Percentiles rank a stretch among this genome's conserved stretches.
Conservation (phyloP, 2,329 filamentous ascomycete species). For the Colletotrichum cordylinicola region DNA sequence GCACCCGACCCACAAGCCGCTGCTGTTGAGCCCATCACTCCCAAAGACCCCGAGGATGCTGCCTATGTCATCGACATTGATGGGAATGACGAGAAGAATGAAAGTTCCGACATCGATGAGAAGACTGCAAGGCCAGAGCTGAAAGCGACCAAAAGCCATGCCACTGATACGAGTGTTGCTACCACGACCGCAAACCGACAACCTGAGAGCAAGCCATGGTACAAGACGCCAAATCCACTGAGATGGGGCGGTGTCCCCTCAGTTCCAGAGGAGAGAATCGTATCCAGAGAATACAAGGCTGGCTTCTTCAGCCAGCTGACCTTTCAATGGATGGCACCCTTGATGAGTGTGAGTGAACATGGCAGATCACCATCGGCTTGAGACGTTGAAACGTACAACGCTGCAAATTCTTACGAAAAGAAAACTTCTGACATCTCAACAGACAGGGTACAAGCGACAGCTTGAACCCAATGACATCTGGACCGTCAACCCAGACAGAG, state of each 20-base stretch:
- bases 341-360: conserved; percentile 73
- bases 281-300: conserved; percentile 75
- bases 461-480: conserved; percentile 88
- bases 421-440: not conserved
- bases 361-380: not conserved
- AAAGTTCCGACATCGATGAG: not conserved
- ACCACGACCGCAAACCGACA: conserved; percentile 42
- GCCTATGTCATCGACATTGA: conserved; percentile 14
- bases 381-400: not conserved
- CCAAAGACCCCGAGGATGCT: conserved; percentile 8
- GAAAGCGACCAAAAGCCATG: conserved; percentile 54
- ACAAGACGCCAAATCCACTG: conserved; percentile 66
- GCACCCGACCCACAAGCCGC: conserved; percentile 33
- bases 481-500: conserved; percentile 82
- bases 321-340: conserved; percentile 88
- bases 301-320: conserved; percentile 76
- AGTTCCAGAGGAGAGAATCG: conserved; percentile 56
- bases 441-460: conserved; percentile 84
- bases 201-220: conserved; percentile 62
- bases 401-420: not conserved
- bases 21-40: conserved; percentile 28
- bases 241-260: conserved; percentile 63
- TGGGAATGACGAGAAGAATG: conserved; percentile 6
- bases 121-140: conserved; percentile 28
- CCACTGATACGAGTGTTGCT: conserved; percentile 57